Base-by-base conservation (phyloP, 2,329 filamentous ascomycete genomes). In the Madurella fahalii region DNA sequence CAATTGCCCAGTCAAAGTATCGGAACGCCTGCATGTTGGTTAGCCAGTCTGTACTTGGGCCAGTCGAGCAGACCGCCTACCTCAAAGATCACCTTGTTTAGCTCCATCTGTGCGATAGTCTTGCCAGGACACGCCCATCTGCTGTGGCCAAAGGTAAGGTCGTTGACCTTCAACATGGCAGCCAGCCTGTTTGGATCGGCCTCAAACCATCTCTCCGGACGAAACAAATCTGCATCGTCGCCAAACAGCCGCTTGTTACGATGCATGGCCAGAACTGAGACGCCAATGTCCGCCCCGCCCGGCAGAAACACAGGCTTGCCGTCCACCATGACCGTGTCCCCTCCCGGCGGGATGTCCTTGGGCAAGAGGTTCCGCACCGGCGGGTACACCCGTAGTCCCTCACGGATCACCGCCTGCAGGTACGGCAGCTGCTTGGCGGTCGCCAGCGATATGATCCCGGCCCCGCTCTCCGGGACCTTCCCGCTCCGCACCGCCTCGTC, bases 151-250 rank as follows among this genome's bases (percentile, higher is more conserved):
- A 76, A 77, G 1, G 70, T 63, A 15, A 72, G 57, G 25, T 74
- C 72, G 17, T 68, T 54, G 1, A 65, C 69, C 12, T 61, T 58
- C 25, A 65, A 60, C 64, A 72, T 72, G 9, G 58, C 58, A 17
- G 59, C 63, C 51, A 68, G 60, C 39, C 65, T 62, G 0, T 64
- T 65, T 1, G 50, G 50, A 7, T 69, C 65, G 1, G 59, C 61
- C 52, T 72, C 65, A 15, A 77, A 53, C 74, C 76, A 84, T 4
- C 81, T 72, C 2, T 71, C 67, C 0, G 80, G 78, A 0, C 68
- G 63, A 56, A 77, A 80, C 1, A 68, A 50, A 15, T 69, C 65
- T 1, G 71, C 69, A 54, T 77, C 72, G 5, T 59, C 54, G 3
- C 74, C 72, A 48, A 64, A 71, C 20, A 71, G 50, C 9, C 56